These are phyloP conservation scores for Poronia punctata DNA, from an alignment of 495 filamentous ascomycete species.

Conservation along the genomic window DNA sequence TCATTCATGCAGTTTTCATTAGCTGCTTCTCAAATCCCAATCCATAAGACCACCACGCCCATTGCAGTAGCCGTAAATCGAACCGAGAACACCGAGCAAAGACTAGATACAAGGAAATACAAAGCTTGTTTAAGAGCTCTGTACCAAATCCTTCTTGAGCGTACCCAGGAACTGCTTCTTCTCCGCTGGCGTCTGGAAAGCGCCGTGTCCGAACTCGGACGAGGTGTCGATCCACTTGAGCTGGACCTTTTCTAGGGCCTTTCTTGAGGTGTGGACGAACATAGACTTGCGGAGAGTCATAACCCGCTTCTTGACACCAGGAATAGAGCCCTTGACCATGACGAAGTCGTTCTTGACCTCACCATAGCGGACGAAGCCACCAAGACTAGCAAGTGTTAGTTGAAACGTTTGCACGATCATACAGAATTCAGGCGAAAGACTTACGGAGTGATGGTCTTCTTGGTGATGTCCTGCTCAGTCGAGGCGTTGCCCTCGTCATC, in stretches of 20 bases:
- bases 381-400: slow-evolving; percentile 57
- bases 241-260: slow-evolving; percentile 96
- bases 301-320: slow-evolving; percentile 98
- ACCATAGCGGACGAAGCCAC: slow-evolving; percentile 98
- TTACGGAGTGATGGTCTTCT: slow-evolving; percentile 99
- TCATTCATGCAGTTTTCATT: slow-evolving; percentile 41
- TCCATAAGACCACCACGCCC: slow-evolving; percentile 33
- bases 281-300: slow-evolving; percentile 99
- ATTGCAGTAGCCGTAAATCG: slow-evolving; percentile 39
- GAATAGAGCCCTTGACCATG: slow-evolving; percentile 94
- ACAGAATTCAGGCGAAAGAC: slow-evolving; percentile 36
- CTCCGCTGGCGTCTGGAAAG: slow-evolving; percentile 96
- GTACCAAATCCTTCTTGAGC: slow-evolving; percentile 94
- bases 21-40: slow-evolving; percentile 36
- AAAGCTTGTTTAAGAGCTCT: slow-evolving; percentile 53
- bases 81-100: slow-evolving; percentile 51
- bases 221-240: slow-evolving; percentile 99
- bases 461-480: slow-evolving; percentile 93
- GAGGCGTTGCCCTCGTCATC: slow-evolving; percentile 82
- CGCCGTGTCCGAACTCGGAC: slow-evolving; percentile 99
- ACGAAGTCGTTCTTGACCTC: slow-evolving; percentile 99
- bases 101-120: slow-evolving; percentile 44
- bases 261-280: slow-evolving; percentile 92
- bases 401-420: not conserved
- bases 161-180: slow-evolving; percentile 92